Conservation (phyloP, 768 basidiomycete genomes). For the Clitopilus hobsonii region DNA sequence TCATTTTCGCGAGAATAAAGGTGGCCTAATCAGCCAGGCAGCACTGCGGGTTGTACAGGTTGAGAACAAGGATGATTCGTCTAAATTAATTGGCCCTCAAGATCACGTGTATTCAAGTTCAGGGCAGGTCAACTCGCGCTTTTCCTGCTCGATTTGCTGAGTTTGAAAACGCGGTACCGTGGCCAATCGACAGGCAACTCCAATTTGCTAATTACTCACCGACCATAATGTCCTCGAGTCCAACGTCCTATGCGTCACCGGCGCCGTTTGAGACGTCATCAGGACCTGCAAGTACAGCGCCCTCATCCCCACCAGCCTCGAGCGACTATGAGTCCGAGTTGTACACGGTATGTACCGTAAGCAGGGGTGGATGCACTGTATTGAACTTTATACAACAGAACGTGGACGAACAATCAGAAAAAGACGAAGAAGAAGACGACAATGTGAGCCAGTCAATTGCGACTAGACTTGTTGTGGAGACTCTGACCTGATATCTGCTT, state of each 20-base stretch:
- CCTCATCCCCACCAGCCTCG: constrained; percentile 17
- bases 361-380: neutral
- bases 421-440: constrained; percentile 6
- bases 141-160: neutral
- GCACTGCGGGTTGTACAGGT: no score
- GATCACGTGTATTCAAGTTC: neutral
- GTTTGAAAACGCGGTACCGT: neutral
- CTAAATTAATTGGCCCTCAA: no score
- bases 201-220: neutral
- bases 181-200: neutral
- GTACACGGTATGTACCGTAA: constrained; percentile 6
- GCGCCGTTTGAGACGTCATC: constrained; percentile 14
- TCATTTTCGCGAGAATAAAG: no score
- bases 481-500: neutral
- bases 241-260: constrained; percentile 11
- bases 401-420: constrained; percentile 1
- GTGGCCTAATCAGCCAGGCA: no score
- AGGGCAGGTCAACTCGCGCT: neutral
- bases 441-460: constrained; percentile 5
- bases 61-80: no score
- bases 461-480: neutral
- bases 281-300: constrained; percentile 14
- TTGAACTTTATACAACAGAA: neutral
- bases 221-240: constrained; percentile 18
- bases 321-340: constrained; percentile 12